A percentile compares a stretch with the other conserved stretches of the same genome.
phyloP scores from a whole-genome alignment of 495 filamentous ascomycete species.

The Penicillium maclennaniae region DNA sequence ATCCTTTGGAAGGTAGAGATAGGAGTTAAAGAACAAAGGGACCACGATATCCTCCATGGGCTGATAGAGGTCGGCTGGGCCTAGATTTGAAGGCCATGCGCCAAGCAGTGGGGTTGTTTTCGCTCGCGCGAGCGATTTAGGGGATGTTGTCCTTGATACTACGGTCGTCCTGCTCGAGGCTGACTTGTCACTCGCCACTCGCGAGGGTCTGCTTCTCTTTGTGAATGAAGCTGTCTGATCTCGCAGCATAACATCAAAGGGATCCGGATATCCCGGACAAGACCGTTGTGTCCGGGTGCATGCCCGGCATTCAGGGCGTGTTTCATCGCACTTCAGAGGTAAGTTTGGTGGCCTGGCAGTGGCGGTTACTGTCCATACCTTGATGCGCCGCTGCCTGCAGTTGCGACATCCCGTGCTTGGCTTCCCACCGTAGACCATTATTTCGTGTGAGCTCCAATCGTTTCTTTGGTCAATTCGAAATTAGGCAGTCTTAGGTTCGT shows the following conservation, averaged over 20 bases:
- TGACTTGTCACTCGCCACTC: not conserved
- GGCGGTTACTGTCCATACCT: conserved; percentile 26
- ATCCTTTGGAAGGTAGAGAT: conserved; percentile 28
- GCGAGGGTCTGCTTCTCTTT: not conserved
- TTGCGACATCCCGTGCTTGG: conserved; percentile 66
- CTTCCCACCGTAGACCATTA: conserved; percentile 71
- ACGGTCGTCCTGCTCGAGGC: not conserved
- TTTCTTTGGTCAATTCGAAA: not conserved
- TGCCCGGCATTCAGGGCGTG: conserved; percentile 44
- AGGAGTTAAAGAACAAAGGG: conserved; percentile 36
- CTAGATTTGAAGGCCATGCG: conserved; percentile 2
- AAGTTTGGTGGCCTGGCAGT: not conserved
- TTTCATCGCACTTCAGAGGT: conserved; percentile 46
- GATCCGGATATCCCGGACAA: conserved; percentile 63
- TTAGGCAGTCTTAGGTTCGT: no score
- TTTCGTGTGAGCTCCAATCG: not conserved
- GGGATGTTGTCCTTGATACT: not conserved
- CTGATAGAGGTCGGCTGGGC: conserved; percentile 15
- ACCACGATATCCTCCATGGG: conserved; percentile 32
- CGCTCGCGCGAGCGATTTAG: not conserved
- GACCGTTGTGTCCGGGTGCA: conserved; percentile 43
- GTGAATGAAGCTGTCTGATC: conserved; percentile 58
- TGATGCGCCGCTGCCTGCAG: conserved; percentile 63
- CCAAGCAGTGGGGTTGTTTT: not conserved
- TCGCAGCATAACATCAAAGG: conserved; percentile 65